Evolutionary conservation across 805 yeast species (phyloP), one percentile per base, ranked within the genome.

Genomic region (Suhomyces sp.): DNA sequence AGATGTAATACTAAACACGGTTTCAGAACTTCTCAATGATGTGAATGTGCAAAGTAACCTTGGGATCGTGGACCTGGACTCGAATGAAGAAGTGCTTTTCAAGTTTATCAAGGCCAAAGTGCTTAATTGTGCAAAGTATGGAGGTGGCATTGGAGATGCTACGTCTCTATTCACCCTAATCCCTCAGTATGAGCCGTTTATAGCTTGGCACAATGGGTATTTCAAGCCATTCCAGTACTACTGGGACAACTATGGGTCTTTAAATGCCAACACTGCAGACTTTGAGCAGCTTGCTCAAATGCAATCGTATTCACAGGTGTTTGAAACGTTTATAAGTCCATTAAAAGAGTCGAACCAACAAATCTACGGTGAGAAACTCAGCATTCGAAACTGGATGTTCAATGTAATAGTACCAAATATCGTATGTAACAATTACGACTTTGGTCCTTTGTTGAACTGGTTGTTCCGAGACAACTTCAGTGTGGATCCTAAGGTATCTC

Each of bases 341-440:
- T 52, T 71, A 20, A 24, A 52, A 13, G 20, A 53, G 12, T 19
- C 27, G 6, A 37, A 24, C 25, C 22, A 41, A 7, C 41, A 41
- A 9, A 22, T 55, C 3, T 43, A 50, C 44, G 50, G 57, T 13
- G 55, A 53, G 8, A 60, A 60, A 35, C 43, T 60, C 19, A 47
- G 60, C 13, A 47, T 59, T 0, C 49, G 50, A 9, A 54, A 58
- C 20, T 72, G 73, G 68, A 55, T 69, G 51, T 29, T 46, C 4
- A 51, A 61, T 22, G 76, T 69, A 13, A 56, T 69, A 3, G 46
- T 72, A 15, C 77, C 77, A 0, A 49, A 62, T 12, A 52, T 64
- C 6, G 51, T 31, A 1, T 65, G 60, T 50, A 44, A 62, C 43
- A 49, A 49, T 13, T 43, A 57, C 21, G 61, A 64, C 46, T 61